Base-by-base conservation (phyloP, 805 yeast genomes). In the Hanseniaspora mollemarum region DNA sequence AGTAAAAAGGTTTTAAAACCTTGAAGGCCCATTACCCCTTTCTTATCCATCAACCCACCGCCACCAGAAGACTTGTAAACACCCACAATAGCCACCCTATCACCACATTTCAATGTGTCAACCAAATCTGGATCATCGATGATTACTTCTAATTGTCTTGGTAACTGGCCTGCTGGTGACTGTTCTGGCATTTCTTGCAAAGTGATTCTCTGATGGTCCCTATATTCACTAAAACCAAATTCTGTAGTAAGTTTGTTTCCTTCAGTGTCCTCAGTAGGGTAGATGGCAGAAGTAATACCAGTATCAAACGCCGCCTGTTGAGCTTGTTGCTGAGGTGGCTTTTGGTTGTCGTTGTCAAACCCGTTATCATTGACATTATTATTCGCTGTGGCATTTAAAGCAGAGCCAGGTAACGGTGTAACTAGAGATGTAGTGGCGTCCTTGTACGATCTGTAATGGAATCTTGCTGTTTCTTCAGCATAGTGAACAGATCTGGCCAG, bases 91-190 rank as follows among this genome's bases (percentile, higher is more conserved):
- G 88, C 95, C 26, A 88, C 80, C 62, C 98, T 77, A 65, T 92
- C 98, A 60, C 98, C 98, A 0, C 98, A 97, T 64, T 92, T 92
- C 44, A 85, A 82, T 50, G 67, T 70, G 63, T 92, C 98, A 3
- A 92, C 97, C 56, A 92, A 72, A 63, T 92, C 98, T 60, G 88
- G 96, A 76, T 70, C 43, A 65, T 90, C 96, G 59, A 92, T 70
- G n/a, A 92, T 77, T 25, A 90, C 82, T 62, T 92, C 98, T 31
- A 92, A 75, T 2, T 95, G 81, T 59, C 97, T 74, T 37, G 98
- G 98, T 54, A 92, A 72, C 68, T 92, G 97, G 51, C 98, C 98
- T 0, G 97, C 95, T 15, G 97, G 98, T 1, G 97, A 96, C 55
- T 81, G 74, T 69, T 92, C 98, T 1, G 98, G 98, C 87, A 92